Percentiles rank a stretch among this genome's conserved stretches.
phyloP scores from a whole-genome alignment of 176 grass and related monocot genomes.

The Aegilops bicornis region DNA sequence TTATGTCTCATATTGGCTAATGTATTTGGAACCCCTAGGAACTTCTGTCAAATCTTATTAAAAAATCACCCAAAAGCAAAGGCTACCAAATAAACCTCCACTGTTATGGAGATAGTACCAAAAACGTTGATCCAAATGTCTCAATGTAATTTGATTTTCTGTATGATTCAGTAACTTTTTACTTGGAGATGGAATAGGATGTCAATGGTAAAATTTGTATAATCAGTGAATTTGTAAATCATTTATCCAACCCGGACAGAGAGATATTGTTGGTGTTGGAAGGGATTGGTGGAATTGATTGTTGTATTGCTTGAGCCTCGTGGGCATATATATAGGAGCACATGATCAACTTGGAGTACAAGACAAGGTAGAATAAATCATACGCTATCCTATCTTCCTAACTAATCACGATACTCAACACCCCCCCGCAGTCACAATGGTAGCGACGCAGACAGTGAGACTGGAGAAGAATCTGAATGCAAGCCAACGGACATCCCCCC shows the following conservation, averaged over 20 bases:
- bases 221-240: conserved; percentile 15
- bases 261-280: neutral
- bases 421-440: no score
- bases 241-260: neutral
- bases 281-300: no score
- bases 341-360: no score
- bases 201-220: neutral
- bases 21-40: neutral
- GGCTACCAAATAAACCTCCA: neutral
- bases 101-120: neutral
- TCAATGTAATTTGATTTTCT: conserved; percentile 11
- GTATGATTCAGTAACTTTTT: neutral
- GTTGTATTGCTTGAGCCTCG: no score
- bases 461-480: no score
- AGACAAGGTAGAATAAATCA: no score
- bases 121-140: neutral
- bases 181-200: neutral
- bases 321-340: no score
- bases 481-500: no score
- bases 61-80: neutral
- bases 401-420: no score
- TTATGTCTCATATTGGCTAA: conserved; percentile 5
- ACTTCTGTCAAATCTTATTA: neutral
- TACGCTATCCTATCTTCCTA: no score
- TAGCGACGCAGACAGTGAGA: no score